phyloP scores from a whole-genome alignment of 306 rosid genomes.

The Vicia villosa region DNA sequence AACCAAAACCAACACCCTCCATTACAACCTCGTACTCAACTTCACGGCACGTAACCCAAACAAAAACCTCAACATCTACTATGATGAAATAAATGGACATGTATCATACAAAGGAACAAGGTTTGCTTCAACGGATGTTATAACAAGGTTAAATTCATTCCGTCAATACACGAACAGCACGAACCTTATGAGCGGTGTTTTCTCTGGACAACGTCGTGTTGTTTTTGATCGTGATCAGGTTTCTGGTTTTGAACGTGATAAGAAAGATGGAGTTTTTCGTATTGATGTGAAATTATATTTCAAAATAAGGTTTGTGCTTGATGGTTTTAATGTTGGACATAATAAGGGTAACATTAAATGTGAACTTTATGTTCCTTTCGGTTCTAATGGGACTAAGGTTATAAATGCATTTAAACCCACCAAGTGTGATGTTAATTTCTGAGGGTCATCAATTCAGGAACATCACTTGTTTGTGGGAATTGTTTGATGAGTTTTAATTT shows the following conservation, averaged over 20 bases:
- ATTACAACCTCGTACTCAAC: conserved; percentile 7
- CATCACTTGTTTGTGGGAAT: background rate
- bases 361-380: conserved; percentile 53
- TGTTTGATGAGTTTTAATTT: background rate
- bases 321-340: conserved; percentile 22
- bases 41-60: too few relatives aligned
- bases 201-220: conserved; percentile 42
- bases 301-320: conserved; percentile 51
- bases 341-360: conserved; percentile 54
- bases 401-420: conserved; percentile 37
- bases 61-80: conserved; percentile 38
- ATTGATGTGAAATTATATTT: conserved; percentile 55
- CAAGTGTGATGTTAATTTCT: conserved; percentile 34
- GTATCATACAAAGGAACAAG: conserved; percentile 37
- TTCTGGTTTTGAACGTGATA: conserved; percentile 37
- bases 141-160: conserved; percentile 34
- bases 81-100: conserved; percentile 39
- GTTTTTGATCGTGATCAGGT: background rate
- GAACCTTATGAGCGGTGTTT: conserved; percentile 35
- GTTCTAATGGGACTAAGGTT: conserved; percentile 24
- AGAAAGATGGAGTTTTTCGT: conserved; percentile 27
- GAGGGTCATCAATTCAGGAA: background rate
- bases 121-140: conserved; percentile 27
- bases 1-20: conserved; percentile 33
- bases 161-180: conserved; percentile 44